These are phyloP conservation scores for Xylariaceae sp. DNA, from an alignment of 2,329 filamentous ascomycete genomes.

Conservation along the genomic window DNA sequence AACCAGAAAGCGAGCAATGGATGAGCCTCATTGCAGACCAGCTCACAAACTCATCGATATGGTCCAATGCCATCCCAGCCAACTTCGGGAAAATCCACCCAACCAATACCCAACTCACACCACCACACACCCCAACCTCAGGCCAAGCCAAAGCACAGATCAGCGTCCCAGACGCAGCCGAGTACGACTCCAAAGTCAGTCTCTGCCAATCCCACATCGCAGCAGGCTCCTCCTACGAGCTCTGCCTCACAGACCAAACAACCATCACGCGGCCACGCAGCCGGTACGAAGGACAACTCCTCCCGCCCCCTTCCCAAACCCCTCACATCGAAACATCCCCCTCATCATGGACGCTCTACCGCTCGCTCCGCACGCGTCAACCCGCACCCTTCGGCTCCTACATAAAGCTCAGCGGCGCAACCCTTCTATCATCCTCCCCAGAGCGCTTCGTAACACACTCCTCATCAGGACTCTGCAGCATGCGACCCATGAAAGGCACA, in stretches of 20 bases:
- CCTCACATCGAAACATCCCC: conserved; percentile 28
- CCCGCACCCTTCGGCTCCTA: conserved; percentile 85
- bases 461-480: conserved; percentile 59
- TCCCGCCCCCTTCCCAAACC: conserved; percentile 43
- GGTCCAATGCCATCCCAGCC: conserved; percentile 23
- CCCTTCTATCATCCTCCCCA: conserved; percentile 78
- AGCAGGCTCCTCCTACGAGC: conserved; percentile 78
- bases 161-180: conserved; percentile 37
- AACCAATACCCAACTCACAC: conserved; percentile 21
- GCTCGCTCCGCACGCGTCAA: conserved; percentile 64
- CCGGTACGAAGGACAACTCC: conserved; percentile 38
- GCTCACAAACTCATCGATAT: conserved; percentile 32
- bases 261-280: conserved; percentile 47
- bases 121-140: conserved; percentile 26
- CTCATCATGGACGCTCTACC: conserved; percentile 68
- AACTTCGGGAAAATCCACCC: conserved; percentile 7
- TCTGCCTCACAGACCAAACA: conserved; percentile 77
- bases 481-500: conserved; percentile 95
- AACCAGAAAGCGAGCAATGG: conserved; percentile 38
- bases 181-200: conserved; percentile 65
- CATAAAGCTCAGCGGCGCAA: conserved; percentile 63
- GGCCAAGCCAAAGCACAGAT: conserved; percentile 27
- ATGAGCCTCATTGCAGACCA: conserved; percentile 36
- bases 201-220: conserved; percentile 68
- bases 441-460: conserved; percentile 74